These are phyloP conservation scores for Metschnikowia picachoensis DNA, from an alignment of 805 yeast species.

Conservation along the genomic window DNA sequence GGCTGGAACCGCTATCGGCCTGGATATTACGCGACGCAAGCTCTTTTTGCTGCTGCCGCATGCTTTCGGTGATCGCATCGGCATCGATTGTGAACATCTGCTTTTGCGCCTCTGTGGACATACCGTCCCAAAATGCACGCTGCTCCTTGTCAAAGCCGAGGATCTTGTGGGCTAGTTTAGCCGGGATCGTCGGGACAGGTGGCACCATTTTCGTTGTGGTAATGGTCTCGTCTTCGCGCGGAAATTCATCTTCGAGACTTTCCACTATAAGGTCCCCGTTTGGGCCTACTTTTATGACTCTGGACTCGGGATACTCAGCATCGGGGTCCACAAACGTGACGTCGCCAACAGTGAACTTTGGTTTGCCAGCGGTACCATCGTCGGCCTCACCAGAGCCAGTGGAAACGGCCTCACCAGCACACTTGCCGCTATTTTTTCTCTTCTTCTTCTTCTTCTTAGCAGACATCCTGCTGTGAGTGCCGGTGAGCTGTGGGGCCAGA, in stretches of 20 bases:
- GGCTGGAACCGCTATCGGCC: conserved; percentile 5
- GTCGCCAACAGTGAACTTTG: conserved; percentile 18
- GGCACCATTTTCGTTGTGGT: conserved; percentile 2
- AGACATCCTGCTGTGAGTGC: background rate
- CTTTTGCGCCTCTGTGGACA: conserved; percentile 11
- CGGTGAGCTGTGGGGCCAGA: background rate
- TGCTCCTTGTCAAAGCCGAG: conserved; percentile 13
- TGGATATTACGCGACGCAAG: conserved; percentile 1
- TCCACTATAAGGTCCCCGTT: conserved; percentile 79
- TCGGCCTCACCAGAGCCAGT: background rate
- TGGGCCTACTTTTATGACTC: conserved; percentile 65
- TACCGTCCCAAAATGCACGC: conserved; percentile 13
- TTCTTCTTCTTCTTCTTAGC: conserved; percentile 32
- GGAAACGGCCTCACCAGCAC: conserved; percentile 5
- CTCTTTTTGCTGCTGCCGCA: conserved; percentile 35
- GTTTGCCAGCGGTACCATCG: no score
- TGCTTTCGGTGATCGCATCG: conserved; percentile 58
- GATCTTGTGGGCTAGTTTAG: conserved; percentile 6
- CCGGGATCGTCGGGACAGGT: conserved; percentile 2
- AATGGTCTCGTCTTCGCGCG: conserved; percentile 1
- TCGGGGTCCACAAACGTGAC: conserved; percentile 53
- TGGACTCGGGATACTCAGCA: conserved; percentile 65
- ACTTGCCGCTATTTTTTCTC: conserved; percentile 17
- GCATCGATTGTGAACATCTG: conserved; percentile 53
- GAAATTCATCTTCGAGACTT: conserved; percentile 37